Percentiles rank a stretch among this genome's conserved stretches.
These are phyloP conservation scores for Ascocoryne sarcoides DNA, from an alignment of 2,329 filamentous ascomycete genomes.

Conservation along the genomic window DNA sequence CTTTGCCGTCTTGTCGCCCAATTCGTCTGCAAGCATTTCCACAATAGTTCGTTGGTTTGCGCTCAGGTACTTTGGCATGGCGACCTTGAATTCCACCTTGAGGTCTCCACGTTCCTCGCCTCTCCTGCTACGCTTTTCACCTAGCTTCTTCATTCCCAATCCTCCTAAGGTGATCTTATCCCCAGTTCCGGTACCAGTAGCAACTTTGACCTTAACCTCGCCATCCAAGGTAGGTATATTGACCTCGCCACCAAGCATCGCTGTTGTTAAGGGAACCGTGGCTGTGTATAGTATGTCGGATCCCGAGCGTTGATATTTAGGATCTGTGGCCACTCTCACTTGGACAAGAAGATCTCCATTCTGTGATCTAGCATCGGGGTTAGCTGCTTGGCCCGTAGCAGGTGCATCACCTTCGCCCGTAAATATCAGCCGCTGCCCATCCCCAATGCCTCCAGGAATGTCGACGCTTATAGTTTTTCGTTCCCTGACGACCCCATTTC, in stretches of 20 bases:
- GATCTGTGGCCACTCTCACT: slow-evolving; percentile 80
- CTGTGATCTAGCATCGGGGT: slow-evolving; percentile 54
- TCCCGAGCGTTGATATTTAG: slow-evolving; percentile 79
- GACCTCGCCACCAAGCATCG: slow-evolving; percentile 83
- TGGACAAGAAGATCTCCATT: slow-evolving; percentile 87
- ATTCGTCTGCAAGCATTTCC: slow-evolving; percentile 94
- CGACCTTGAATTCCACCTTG: slow-evolving; percentile 87
- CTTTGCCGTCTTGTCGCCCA: slow-evolving; percentile 86
- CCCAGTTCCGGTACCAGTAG: slow-evolving; percentile 84
- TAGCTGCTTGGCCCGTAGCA: slow-evolving; percentile 59
- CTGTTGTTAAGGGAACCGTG: slow-evolving; percentile 83
- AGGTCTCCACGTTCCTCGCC: slow-evolving; percentile 64
- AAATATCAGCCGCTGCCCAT: slow-evolving; percentile 86
- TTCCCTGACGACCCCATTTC: slow-evolving; percentile 77
- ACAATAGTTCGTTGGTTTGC: slow-evolving; percentile 86
- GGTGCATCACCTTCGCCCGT: slow-evolving; percentile 83
- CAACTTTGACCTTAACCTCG: slow-evolving; percentile 81
- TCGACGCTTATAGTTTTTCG: slow-evolving; percentile 78
- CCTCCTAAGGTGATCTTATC: slow-evolving; percentile 83
- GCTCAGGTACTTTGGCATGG: slow-evolving; percentile 89
- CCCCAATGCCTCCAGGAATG: slow-evolving; percentile 91
- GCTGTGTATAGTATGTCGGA: slow-evolving; percentile 91
- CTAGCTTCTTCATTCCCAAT: slow-evolving; percentile 88
- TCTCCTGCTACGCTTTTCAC: slow-evolving; percentile 44
- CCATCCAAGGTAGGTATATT: slow-evolving; percentile 84